These are phyloP conservation scores for Penicillium manginii DNA, from an alignment of 495 filamentous ascomycete genomes.

Conservation along the genomic window DNA sequence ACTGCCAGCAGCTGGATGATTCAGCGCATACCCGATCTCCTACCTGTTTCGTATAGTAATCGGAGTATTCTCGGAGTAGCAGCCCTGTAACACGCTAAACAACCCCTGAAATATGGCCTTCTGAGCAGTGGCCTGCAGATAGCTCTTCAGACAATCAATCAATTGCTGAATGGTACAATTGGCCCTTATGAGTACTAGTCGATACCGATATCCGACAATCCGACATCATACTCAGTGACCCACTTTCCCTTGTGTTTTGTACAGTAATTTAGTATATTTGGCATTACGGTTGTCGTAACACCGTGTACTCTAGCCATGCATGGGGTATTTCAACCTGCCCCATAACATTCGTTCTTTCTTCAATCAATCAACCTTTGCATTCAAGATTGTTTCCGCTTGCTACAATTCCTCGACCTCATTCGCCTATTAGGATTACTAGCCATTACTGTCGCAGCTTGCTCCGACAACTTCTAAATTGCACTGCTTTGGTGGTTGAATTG, in stretches of 20 bases:
- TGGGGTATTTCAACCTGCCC: slow-evolving; percentile 10
- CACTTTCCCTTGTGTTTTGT: slow-evolving; percentile 10
- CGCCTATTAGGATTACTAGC: slow-evolving; percentile 8
- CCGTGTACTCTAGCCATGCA: background rate
- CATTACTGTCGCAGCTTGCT: slow-evolving; percentile 9
- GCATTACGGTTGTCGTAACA: slow-evolving; percentile 11
- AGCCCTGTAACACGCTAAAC: too few species aligned
- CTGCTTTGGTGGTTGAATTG: too few species aligned
- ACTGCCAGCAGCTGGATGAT: too few species aligned
- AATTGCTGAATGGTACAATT: too few species aligned
- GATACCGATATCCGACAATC: too few species aligned
- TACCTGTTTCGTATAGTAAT: too few species aligned
- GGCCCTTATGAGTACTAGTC: too few species aligned
- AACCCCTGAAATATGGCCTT: too few species aligned
- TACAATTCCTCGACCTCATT: background rate
- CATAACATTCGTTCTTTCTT: slow-evolving; percentile 13
- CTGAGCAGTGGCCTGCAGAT: too few species aligned
- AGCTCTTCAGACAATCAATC: too few species aligned
- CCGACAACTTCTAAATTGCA: background rate
- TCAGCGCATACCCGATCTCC: too few species aligned
- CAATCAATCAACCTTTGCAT: slow-evolving; percentile 9
- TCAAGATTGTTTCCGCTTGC: slow-evolving; percentile 3
- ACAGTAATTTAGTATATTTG: slow-evolving; percentile 7
- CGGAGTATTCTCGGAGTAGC: too few species aligned
- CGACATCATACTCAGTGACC: slow-evolving; percentile 11